phyloP scores from a whole-genome alignment of 257 asterid genomes.

The Plantago major region DNA sequence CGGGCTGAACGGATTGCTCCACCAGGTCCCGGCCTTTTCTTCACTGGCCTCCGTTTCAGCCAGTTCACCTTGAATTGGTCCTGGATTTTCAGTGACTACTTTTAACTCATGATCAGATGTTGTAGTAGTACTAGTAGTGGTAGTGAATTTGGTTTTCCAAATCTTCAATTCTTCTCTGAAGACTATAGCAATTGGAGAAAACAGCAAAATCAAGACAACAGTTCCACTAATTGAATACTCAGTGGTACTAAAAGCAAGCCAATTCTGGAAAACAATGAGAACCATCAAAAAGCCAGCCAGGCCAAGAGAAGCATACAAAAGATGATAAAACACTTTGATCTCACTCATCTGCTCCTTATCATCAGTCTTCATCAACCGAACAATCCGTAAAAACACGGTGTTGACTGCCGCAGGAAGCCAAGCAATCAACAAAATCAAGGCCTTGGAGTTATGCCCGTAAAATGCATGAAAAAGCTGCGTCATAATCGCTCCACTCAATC shows the following conservation, averaged over 20 bases:
- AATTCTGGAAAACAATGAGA: constrained; percentile 36
- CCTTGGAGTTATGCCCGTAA: constrained; percentile 37
- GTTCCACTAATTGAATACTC: constrained; percentile 35
- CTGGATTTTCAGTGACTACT: constrained; percentile 17
- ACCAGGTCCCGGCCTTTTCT: constrained; percentile 17
- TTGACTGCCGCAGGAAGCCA: constrained; percentile 66
- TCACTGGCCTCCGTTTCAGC: neutral
- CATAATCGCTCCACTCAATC: constrained; percentile 65
- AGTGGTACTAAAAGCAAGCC: constrained; percentile 19
- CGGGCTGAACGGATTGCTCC: constrained; percentile 25
- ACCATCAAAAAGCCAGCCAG: constrained; percentile 51
- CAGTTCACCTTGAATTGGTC: neutral
- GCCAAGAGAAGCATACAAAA: constrained; percentile 37
- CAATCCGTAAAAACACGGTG: constrained; percentile 31
- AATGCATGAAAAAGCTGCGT: constrained; percentile 50
- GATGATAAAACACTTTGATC: constrained; percentile 37
- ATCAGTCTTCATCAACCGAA: constrained; percentile 28
- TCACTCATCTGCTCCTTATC: constrained; percentile 23
- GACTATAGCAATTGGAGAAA: constrained; percentile 29
- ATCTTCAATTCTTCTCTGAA: constrained; percentile 35
- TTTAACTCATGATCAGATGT: constrained; percentile 7
- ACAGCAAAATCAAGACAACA: constrained; percentile 32
- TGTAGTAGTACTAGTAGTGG: constrained; percentile 8
- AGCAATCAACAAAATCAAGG: constrained; percentile 44
- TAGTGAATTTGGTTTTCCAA: constrained; percentile 20